A percentile compares a stretch with the other conserved stretches of the same genome.
Evolutionary conservation across 1,284 basidiomycete species (phyloP).

Genomic region (Melampsora larici-populina): DNA sequence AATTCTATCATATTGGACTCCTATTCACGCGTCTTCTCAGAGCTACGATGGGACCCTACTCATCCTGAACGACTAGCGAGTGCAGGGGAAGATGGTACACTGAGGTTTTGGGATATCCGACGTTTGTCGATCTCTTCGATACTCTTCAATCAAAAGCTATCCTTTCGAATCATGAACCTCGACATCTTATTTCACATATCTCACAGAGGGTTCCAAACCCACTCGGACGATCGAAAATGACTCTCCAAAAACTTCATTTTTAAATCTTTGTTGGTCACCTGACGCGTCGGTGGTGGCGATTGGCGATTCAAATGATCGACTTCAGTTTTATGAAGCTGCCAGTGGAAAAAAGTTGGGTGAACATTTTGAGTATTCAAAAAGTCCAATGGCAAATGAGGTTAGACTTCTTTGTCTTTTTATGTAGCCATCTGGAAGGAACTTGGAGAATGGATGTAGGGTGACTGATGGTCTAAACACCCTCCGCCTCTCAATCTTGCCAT

Average conservation of each 20-base stretch:
- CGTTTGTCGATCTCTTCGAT: conserved; percentile 5
- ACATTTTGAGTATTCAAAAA: conserved; percentile 26
- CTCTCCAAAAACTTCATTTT: conserved; percentile 12
- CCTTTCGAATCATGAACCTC: background rate
- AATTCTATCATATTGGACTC: no score
- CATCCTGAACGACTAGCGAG: conserved; percentile 49
- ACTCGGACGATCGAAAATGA: conserved; percentile 38
- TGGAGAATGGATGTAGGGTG: background rate
- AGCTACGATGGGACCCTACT: conserved; percentile 47
- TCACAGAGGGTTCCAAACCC: conserved; percentile 27
- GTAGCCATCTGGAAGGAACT: background rate
- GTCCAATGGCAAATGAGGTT: conserved; percentile 20
- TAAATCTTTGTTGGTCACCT: conserved; percentile 34
- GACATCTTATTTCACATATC: background rate
- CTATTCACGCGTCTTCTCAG: background rate
- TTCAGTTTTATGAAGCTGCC: conserved; percentile 21
- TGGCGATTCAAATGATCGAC: conserved; percentile 26
- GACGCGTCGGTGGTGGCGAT: conserved; percentile 26
- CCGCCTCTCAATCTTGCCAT: background rate
- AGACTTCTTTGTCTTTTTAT: background rate
- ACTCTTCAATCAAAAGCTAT: background rate
- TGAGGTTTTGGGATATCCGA: conserved; percentile 50
- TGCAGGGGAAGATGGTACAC: conserved; percentile 49
- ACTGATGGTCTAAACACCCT: background rate
- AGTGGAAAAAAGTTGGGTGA: conserved; percentile 18